Percentiles rank a stretch among this genome's conserved stretches.
These are phyloP conservation scores for Suhomyces sp. DNA, from an alignment of 805 yeast species.

Conservation along the genomic window DNA sequence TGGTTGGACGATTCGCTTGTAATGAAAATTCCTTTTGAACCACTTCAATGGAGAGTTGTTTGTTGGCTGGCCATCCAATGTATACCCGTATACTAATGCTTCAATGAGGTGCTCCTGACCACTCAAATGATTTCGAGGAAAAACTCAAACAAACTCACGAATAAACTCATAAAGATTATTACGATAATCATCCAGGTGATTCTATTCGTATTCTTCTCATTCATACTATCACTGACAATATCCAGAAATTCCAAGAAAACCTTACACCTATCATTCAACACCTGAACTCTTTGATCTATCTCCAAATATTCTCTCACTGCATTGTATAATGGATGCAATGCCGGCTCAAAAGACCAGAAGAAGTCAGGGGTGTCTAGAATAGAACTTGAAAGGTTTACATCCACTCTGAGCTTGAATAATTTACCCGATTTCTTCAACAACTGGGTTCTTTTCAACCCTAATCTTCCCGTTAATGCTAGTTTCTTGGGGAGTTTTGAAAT, in stretches of 20 bases:
- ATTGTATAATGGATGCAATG: constrained; percentile 84
- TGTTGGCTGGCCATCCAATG: no score
- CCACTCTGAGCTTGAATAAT: constrained; percentile 85
- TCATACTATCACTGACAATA: constrained; percentile 89
- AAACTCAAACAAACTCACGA: constrained; percentile 74
- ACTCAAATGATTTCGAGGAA: constrained; percentile 50
- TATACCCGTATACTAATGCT: no score
- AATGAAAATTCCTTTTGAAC: no score
- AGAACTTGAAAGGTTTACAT: constrained; percentile 86
- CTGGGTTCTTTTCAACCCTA: constrained; percentile 83
- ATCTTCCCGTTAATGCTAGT: constrained; percentile 82
- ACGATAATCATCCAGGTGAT: constrained; percentile 88
- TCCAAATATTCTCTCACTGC: constrained; percentile 92
- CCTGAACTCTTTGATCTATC: constrained; percentile 92
- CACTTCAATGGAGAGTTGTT: no score
- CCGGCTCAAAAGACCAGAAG: constrained; percentile 95
- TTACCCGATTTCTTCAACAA: constrained; percentile 86
- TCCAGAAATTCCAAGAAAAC: constrained; percentile 93
- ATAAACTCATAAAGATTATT: constrained; percentile 73
- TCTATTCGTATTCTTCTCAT: constrained; percentile 87
- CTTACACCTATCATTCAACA: constrained; percentile 87
- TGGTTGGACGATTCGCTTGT: no score
- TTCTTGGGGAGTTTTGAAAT: constrained; percentile 89
- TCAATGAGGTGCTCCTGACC: no score
- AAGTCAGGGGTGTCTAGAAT: constrained; percentile 94